Conservation (phyloP, 805 yeast species). For the Isabelozyma heimii region DNA sequence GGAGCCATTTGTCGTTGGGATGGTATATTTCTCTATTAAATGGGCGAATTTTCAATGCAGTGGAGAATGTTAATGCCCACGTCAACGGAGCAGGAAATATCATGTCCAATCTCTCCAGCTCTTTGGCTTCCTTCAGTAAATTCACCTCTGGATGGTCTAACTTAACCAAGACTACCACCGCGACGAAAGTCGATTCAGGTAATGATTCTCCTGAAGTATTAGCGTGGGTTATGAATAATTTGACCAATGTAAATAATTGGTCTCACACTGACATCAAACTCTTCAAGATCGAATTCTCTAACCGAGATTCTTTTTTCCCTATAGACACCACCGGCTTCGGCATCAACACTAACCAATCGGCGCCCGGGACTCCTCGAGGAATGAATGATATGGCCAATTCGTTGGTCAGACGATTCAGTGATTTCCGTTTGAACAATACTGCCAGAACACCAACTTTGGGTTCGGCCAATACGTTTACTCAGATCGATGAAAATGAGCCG, state of each 20-base stretch:
- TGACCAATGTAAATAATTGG: conserved; percentile 50
- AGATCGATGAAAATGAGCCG: conserved; percentile 30
- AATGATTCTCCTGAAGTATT: conserved; percentile 6
- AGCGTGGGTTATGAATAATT: conserved; percentile 24
- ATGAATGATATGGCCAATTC: conserved; percentile 49
- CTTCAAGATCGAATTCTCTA: conserved; percentile 39
- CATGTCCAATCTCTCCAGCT: conserved; percentile 37
- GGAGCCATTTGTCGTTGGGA: conserved; percentile 65
- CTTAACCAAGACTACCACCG: conserved; percentile 20
- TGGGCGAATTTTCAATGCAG: conserved; percentile 48
- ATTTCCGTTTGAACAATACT: conserved; percentile 30
- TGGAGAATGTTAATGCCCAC: conserved; percentile 15
- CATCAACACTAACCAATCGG: conserved; percentile 7
- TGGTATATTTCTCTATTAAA: conserved; percentile 74
- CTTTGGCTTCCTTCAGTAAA: conserved; percentile 35
- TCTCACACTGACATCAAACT: conserved; percentile 46
- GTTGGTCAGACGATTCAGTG: conserved; percentile 48
- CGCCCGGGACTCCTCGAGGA: conserved; percentile 32
- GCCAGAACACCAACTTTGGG: conserved; percentile 24
- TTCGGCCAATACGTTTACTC: conserved; percentile 16
- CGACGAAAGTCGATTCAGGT: conserved; percentile 3
- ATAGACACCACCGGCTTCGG: conserved; percentile 1
- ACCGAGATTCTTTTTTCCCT: conserved; percentile 16
- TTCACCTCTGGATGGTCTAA: conserved; percentile 37
- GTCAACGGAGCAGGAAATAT: conserved; percentile 25